Evolutionary conservation across 306 rosid species (phyloP).

Genomic region (Vigna radiata): DNA sequence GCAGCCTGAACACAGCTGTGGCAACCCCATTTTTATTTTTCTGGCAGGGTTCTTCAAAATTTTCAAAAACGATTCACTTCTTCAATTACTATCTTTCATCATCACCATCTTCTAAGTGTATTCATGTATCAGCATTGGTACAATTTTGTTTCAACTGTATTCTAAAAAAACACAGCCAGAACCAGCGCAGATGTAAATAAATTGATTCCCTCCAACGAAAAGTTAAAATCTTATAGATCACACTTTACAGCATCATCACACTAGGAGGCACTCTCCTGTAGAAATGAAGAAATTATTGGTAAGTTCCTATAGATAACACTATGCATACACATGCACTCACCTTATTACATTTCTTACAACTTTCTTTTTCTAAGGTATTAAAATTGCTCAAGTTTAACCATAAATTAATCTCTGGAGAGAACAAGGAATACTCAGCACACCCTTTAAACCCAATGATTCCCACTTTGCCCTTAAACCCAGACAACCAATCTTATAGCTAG

Average conservation of each 20-base stretch:
- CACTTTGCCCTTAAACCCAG: constrained; percentile 35
- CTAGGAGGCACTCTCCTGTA: constrained; percentile 44
- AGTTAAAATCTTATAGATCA: constrained; percentile 21
- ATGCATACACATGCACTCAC: constrained; percentile 2
- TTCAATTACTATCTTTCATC: neutral
- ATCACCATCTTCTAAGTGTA: constrained; percentile 29
- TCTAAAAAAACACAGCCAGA: constrained; percentile 26
- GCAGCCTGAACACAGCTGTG: constrained; percentile 63
- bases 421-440: constrained; percentile 16
- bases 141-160: constrained; percentile 35
- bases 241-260: constrained; percentile 30
- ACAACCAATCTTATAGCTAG: constrained; percentile 26
- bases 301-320: constrained; percentile 36
- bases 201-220: constrained; percentile 22
- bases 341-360: constrained; percentile 6
- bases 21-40: constrained; percentile 65
- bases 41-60: constrained; percentile 37
- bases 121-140: constrained; percentile 33
- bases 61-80: constrained; percentile 33
- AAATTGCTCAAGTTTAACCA: constrained; percentile 28
- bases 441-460: neutral
- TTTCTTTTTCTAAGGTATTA: neutral
- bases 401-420: constrained; percentile 25
- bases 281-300: constrained; percentile 27
- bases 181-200: constrained; percentile 13